Evolutionary conservation across 352 stramenopile species (phyloP).

Genomic region (Globisporangium echinulatum): DNA sequence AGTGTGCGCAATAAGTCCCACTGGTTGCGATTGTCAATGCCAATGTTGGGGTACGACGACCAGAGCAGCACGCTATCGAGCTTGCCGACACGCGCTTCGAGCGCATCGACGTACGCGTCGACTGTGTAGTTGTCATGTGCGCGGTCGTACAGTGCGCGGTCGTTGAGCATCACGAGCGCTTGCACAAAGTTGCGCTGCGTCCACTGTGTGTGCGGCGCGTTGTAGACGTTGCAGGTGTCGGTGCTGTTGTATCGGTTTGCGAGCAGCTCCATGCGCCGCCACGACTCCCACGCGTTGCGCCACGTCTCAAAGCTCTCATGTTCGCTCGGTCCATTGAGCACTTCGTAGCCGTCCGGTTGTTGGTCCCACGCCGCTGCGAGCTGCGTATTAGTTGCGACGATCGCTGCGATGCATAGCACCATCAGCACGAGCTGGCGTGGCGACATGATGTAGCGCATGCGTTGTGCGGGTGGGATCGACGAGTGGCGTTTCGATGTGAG

Average conservation of each 20-base stretch:
- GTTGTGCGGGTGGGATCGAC: too few relatives aligned
- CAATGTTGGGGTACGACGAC: conserved; percentile 77
- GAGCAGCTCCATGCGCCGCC: conserved; percentile 67
- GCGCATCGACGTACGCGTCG: conserved; percentile 53
- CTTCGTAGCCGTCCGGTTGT: conserved; percentile 74
- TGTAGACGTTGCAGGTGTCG: conserved; percentile 68
- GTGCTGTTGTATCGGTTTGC: conserved; percentile 54
- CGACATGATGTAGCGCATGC: too few relatives aligned
- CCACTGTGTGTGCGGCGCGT: conserved; percentile 49
- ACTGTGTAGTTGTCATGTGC: conserved; percentile 53
- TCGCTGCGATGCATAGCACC: too few relatives aligned
- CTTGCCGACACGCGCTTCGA: conserved; percentile 44
- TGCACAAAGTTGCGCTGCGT: conserved; percentile 78
- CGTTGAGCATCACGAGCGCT: conserved; percentile 67
- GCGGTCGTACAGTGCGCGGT: conserved; percentile 71
- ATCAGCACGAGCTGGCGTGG: too few relatives aligned
- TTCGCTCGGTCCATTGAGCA: conserved; percentile 54
- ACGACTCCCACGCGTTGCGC: conserved; percentile 48
- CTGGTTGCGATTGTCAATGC: conserved; percentile 81
- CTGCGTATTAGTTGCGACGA: too few relatives aligned
- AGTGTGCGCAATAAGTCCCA: conserved; percentile 63
- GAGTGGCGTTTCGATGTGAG: too few relatives aligned
- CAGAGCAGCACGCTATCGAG: conserved; percentile 83
- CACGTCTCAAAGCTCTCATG: conserved; percentile 35
- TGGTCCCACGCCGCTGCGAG: conserved; percentile 41